phyloP scores from a whole-genome alignment of 805 yeast genomes.

The Metschnikowia matae region DNA sequence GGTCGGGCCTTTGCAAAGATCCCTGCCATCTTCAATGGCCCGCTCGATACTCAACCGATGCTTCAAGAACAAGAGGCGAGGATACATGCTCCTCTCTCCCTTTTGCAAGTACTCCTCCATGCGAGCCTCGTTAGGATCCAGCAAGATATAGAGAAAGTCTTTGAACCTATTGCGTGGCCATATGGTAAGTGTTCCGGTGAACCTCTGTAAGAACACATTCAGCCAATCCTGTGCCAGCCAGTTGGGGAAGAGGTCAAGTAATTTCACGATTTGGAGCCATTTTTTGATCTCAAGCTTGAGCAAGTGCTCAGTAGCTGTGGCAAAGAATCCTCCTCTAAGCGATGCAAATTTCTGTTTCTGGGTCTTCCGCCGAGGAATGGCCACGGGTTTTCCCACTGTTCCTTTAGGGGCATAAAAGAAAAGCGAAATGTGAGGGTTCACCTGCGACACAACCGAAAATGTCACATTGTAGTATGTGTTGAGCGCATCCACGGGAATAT shows the following conservation, averaged over 20 bases:
- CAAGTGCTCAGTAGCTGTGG: slow-evolving; percentile 66
- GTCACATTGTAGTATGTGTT: slow-evolving; percentile 74
- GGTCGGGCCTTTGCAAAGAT: slow-evolving; percentile 6
- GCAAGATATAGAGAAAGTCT: slow-evolving; percentile 61
- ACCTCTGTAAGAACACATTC: slow-evolving; percentile 66
- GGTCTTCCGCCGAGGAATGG: slow-evolving; percentile 44
- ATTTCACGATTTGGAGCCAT: slow-evolving; percentile 65
- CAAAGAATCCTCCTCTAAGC: slow-evolving; percentile 73
- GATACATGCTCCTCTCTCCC: slow-evolving; percentile 65
- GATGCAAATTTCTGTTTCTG: slow-evolving; percentile 30
- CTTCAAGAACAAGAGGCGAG: slow-evolving; percentile 59
- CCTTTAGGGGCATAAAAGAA: slow-evolving; percentile 79
- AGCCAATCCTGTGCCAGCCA: slow-evolving; percentile 78
- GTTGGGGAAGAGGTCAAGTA: slow-evolving; percentile 64
- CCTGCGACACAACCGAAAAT: slow-evolving; percentile 75
- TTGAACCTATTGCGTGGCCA: slow-evolving; percentile 62
- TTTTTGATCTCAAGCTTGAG: slow-evolving; percentile 71
- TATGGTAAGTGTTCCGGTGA: slow-evolving; percentile 70
- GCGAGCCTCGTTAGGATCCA: slow-evolving; percentile 63
- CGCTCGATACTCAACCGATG: slow-evolving; percentile 65
- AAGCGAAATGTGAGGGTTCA: slow-evolving; percentile 74
- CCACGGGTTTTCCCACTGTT: slow-evolving; percentile 74
- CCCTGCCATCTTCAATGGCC: slow-evolving; percentile 52
- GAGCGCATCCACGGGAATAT: slow-evolving; percentile 69
- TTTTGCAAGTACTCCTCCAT: slow-evolving; percentile 51